phyloP scores from a whole-genome alignment of 2,329 filamentous ascomycete species.

The Diaporthe nobilis region DNA sequence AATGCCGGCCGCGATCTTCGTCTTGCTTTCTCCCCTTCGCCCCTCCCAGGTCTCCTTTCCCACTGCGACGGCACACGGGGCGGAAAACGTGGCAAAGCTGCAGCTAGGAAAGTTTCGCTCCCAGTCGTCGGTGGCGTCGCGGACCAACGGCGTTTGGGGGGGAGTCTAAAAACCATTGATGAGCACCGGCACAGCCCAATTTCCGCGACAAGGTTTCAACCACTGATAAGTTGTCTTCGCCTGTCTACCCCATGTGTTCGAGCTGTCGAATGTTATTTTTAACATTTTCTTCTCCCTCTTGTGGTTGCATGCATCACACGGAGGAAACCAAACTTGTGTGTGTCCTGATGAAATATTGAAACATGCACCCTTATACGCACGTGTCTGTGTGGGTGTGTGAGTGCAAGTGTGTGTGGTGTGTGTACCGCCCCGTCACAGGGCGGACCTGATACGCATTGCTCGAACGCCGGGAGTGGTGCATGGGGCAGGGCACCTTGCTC shows the following conservation, averaged over 20 bases:
- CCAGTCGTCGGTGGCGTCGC: constrained; percentile 10
- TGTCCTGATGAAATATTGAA: constrained; percentile 28
- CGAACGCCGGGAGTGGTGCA: constrained; percentile 17
- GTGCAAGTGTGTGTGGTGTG: not conserved
- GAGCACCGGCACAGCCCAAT: not conserved
- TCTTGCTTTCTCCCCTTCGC: not conserved
- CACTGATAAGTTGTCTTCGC: not conserved
- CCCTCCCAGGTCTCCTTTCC: not conserved
- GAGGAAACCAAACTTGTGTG: constrained; percentile 21
- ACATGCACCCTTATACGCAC: constrained; percentile 20
- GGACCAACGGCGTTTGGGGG: constrained; percentile 5
- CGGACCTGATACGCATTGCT: constrained; percentile 31
- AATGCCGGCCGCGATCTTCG: constrained; percentile 16
- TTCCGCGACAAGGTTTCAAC: constrained; percentile 8
- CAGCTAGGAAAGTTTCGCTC: constrained; percentile 30
- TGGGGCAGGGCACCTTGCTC: not conserved
- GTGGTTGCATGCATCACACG: constrained; percentile 19
- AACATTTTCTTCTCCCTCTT: not conserved
- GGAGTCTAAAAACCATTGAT: not conserved
- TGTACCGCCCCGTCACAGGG: constrained; percentile 26
- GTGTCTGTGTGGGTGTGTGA: not conserved
- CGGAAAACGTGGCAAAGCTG: constrained; percentile 33
- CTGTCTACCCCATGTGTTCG: constrained; percentile 24
- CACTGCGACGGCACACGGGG: constrained; percentile 32
- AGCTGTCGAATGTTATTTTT: constrained; percentile 16